Percentiles rank a stretch among this genome's conserved stretches.
Conservation (phyloP, 257 asterid genomes). For the Solanum sitiens region DNA sequence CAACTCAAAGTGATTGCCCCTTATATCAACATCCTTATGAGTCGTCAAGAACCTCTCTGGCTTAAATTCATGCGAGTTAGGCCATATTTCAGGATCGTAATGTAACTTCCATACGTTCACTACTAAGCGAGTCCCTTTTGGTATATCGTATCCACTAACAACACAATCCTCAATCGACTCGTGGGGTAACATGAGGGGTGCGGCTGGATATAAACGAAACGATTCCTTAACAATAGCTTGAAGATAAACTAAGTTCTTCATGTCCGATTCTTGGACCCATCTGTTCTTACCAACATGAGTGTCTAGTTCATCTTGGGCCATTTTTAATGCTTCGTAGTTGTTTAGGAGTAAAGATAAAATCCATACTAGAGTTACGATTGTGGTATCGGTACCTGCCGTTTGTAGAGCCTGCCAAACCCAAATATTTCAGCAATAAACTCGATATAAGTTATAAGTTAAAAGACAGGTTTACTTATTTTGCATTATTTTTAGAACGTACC, state of each 20-base stretch:
- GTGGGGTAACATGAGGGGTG: conserved; percentile 6
- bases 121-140: conserved; percentile 24
- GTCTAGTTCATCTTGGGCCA: conserved; percentile 34
- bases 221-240: conserved; percentile 44
- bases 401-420: not conserved
- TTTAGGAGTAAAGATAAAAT: not conserved
- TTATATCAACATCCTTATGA: conserved; percentile 20
- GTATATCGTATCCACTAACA: conserved; percentile 29
- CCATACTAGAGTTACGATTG: not conserved
- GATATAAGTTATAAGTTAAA: too few relatives aligned
- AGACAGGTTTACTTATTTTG: too few relatives aligned
- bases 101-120: conserved; percentile 35
- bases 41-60: conserved; percentile 39
- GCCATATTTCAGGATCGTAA: conserved; percentile 32
- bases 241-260: conserved; percentile 26
- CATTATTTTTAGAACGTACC: not conserved
- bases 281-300: conserved; percentile 24
- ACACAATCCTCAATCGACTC: conserved; percentile 21
- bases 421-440: not conserved
- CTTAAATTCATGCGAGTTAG: conserved; percentile 21
- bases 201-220: conserved; percentile 22
- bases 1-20: conserved; percentile 23
- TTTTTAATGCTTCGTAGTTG: conserved; percentile 15
- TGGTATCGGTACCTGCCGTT: not conserved
- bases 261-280: conserved; percentile 21